Conservation (phyloP, 148 eudicot species). For the Silene latifolia region DNA sequence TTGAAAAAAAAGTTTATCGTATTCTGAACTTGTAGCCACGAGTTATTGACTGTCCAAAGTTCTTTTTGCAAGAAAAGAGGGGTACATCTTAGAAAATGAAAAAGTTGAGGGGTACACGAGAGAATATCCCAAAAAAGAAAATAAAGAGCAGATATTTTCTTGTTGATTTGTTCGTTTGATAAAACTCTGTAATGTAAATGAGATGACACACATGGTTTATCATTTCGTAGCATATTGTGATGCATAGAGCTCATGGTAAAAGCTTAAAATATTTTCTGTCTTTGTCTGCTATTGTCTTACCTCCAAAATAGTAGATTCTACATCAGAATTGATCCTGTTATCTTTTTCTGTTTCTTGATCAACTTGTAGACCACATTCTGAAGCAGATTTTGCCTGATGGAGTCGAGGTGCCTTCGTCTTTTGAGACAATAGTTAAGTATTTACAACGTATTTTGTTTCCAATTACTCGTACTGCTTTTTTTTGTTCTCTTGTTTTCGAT, state of each 20-base stretch:
- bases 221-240: not conserved
- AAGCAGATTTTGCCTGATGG: constrained; percentile 94
- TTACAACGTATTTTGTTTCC: constrained; percentile 13
- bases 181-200: not conserved
- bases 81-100: too few relatives aligned
- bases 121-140: too few relatives aligned
- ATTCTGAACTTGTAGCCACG: too few relatives aligned
- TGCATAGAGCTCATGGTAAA: not conserved
- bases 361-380: constrained; percentile 66
- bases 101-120: too few relatives aligned
- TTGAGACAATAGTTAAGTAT: constrained; percentile 98
- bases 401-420: constrained; percentile 88
- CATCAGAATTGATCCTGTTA: not conserved
- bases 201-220: not conserved
- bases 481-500: not conserved
- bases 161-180: too few relatives aligned
- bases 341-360: constrained; percentile 4
- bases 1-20: too few relatives aligned
- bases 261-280: not conserved
- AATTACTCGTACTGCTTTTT: not conserved
- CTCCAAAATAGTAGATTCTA: not conserved
- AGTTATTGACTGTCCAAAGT: too few relatives aligned
- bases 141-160: too few relatives aligned
- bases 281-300: not conserved
- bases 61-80: too few relatives aligned